Evolutionary conservation across 306 rosid genomes (phyloP), one percentile per base, ranked within the genome.

Genomic region (Cucurbita moschata): DNA sequence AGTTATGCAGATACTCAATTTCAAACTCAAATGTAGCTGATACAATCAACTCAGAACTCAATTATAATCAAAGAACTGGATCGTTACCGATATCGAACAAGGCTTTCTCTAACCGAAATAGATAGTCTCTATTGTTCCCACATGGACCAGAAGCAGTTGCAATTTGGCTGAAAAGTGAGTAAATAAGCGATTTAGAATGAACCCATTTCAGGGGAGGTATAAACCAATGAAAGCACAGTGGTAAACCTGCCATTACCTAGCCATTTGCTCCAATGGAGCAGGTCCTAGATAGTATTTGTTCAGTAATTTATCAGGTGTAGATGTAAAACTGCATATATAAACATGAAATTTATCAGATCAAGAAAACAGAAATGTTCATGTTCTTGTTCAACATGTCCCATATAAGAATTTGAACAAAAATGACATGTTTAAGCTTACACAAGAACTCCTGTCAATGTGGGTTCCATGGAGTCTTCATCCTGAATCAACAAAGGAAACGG

Each of bases 61-160:
- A n/a, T 40, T 64, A 8, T 46, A 18, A 35, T 13, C 12, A 3
- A 68, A 21, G 56, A 68, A 26, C 0, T 58, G 1, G 47, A 53
- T 21, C 4, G 84, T 80, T 74, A 95, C 99, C 97, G 15, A 95
- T 88, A 77, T 84, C 92, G 72, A 69, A 71, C 99, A 91, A 52
- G 75, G 99, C 97, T 77, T 88, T 95, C 79, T 95, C 97, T 59
- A 95, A 71, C 55, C 73, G 84, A 80, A 95, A 95, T 72, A 95
- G 50, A 53, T 95, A 95, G 72, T 95, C 97, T 60, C 90, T 83
- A 47, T 91, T 95, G 82, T 95, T 89, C 69, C 99, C 99, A 19
- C 93, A 91, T n/a, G 99, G 99, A 1, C 99, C 99, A 77, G n/a
- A 8, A 16, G 99, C 97, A 57, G 96, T 88, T 68, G 99, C 97